phyloP scores from a whole-genome alignment of 257 asterid genomes.

The Solanum gandarillasii region DNA sequence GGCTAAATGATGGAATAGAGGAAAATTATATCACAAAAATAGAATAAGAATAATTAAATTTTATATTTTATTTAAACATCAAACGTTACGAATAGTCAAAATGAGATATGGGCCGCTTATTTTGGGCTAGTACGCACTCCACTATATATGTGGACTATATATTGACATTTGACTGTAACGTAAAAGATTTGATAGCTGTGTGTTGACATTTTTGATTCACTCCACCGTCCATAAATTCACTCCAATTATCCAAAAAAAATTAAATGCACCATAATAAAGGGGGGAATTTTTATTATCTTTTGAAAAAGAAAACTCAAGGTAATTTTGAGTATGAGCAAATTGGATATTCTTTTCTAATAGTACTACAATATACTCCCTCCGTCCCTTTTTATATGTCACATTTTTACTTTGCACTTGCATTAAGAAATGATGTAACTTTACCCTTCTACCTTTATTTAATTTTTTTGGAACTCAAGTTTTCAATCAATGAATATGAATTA shows the following conservation, averaged over 20 bases:
- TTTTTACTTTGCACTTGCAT: too few species aligned
- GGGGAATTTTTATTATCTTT: background rate
- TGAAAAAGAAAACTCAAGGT: background rate
- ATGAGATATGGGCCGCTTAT: background rate
- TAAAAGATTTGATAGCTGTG: background rate
- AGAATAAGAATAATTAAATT: background rate
- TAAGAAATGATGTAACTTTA: too few species aligned
- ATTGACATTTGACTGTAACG: background rate
- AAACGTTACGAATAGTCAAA: background rate
- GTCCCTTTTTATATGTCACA: too few species aligned
- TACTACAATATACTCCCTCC: too few species aligned
- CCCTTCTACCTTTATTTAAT: too few species aligned
- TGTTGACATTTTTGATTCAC: background rate
- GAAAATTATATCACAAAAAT: background rate
- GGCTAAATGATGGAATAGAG: too few species aligned
- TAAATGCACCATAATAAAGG: background rate
- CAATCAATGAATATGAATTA: too few species aligned
- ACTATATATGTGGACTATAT: background rate
- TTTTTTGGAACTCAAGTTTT: too few species aligned
- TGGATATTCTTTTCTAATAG: too few species aligned
- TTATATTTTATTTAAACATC: background rate
- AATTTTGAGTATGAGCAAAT: too few species aligned
- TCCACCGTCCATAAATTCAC: background rate
- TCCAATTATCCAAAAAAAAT: background rate
- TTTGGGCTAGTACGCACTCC: background rate